Base-by-base conservation (phyloP, 2,329 filamentous ascomycete genomes). In the Coleophoma eucalyptorum region DNA sequence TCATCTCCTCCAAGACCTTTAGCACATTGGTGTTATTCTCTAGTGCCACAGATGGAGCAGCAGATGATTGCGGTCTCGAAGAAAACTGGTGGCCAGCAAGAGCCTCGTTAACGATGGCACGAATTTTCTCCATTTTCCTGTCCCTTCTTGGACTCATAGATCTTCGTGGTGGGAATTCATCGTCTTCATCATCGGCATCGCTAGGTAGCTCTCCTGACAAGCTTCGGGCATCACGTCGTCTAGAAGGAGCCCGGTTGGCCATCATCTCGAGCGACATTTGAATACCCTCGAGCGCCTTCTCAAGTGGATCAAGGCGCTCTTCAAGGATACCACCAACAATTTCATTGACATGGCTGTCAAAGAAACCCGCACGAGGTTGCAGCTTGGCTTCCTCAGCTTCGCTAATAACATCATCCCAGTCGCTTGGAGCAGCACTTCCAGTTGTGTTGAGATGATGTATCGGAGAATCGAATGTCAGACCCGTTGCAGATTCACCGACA, bases 121-220 rank as follows among this genome's bases (percentile, higher is more conserved):
- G 86, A 57, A 99, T 90, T 66, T 93, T 90, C 51, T 97, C 91
- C 61, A 92, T 69, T 60, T 83, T 90, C 61, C 86, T 85, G 63
- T 96, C 90, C 54, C 86, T 81, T 51, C 82, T 80, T 16, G 91
- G 90, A 59, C 92, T 97, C 59, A 85, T 78, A 5, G 88, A 87
- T 47, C 89, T 84, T 65, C 83, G 77, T 55, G 77, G 71, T 52
- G 72, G 55, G 50, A 86, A 62, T 35, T 72, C 73, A 37, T 80
- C 89, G 19, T 96, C 91, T 56, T 96, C 92, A 66, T 97, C 93
- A 11, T 94, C 93, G 70, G 97, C 94, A 65, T 93, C 97, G 52
- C 95, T 84, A 44, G 81, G 77, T 3, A 79, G 64, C 31, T 90
- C 87, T n/a, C 76, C 81, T 43, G 88, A 92, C 38, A 82, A 69